phyloP scores from a whole-genome alignment of 345 rosid genomes.

The Laguncularia racemosa region DNA sequence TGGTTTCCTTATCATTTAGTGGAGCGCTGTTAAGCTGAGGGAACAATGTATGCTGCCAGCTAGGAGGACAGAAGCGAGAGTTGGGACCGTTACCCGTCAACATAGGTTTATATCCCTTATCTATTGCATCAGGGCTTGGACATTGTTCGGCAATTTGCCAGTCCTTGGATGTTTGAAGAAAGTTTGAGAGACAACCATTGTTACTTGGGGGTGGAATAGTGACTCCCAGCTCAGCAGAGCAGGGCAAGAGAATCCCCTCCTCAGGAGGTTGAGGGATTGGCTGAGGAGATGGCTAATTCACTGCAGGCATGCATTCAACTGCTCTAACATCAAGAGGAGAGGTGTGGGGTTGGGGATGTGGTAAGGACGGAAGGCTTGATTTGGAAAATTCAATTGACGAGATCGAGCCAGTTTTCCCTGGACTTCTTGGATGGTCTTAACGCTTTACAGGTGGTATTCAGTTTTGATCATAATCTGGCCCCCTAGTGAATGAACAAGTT shows the following conservation, averaged over 20 bases:
- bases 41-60: constrained; percentile 77
- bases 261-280: constrained; percentile 36
- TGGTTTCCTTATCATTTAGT: constrained; percentile 36
- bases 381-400: constrained; percentile 69
- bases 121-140: constrained; percentile 75
- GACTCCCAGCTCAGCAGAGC: constrained; percentile 73
- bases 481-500: constrained; percentile 31
- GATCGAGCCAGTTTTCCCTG: constrained; percentile 42
- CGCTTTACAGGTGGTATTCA: constrained; percentile 54
- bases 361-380: constrained; percentile 79
- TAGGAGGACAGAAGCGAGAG: constrained; percentile 50
- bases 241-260: constrained; percentile 50
- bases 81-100: constrained; percentile 61
- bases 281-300: constrained; percentile 30
- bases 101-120: constrained; percentile 19
- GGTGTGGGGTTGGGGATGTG: constrained; percentile 87
- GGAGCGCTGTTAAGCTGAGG: constrained; percentile 68
- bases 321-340: constrained; percentile 52
- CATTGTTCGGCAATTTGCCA: constrained; percentile 74
- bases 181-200: constrained; percentile 15
- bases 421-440: constrained; percentile 44
- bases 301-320: constrained; percentile 59
- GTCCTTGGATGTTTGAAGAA: constrained; percentile 11
- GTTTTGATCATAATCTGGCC: constrained; percentile 73
- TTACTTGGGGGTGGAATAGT: constrained; percentile 92